These are phyloP conservation scores for Solanum arcanum DNA, from an alignment of 257 asterid genomes.

Conservation along the genomic window DNA sequence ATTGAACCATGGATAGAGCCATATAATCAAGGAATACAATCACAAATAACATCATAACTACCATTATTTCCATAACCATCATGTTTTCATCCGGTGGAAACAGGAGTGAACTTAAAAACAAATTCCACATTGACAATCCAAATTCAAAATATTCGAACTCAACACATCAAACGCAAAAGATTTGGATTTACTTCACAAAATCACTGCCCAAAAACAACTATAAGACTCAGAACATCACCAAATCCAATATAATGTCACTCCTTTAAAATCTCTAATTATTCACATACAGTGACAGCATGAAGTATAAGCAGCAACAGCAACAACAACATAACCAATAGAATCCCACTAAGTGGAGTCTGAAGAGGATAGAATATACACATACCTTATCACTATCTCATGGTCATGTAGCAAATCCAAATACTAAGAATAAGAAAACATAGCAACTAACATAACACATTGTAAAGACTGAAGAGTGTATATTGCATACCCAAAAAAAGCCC, in stretches of 20 bases:
- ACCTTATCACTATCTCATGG: no score
- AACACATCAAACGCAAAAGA: not conserved
- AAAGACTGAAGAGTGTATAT: not conserved
- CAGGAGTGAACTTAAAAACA: not conserved
- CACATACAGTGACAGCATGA: not conserved
- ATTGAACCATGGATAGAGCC: not conserved
- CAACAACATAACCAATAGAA: not conserved
- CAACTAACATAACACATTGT: not conserved
- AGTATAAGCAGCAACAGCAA: no score
- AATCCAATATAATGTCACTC: not conserved
- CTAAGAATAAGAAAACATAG: no score
- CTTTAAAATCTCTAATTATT: not conserved
- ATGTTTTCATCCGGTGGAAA: not conserved
- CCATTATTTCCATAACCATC: not conserved
- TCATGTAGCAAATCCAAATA: no score
- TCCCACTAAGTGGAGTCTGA: no score
- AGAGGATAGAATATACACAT: no score
- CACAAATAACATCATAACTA: not conserved
- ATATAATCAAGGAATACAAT: not conserved
- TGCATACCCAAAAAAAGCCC: conserved; percentile 41
- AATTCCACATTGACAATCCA: not conserved
- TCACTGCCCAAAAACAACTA: not conserved
- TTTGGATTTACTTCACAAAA: not conserved
- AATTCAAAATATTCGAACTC: not conserved
- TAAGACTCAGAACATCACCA: not conserved